A percentile compares a stretch with the other conserved stretches of the same genome.
phyloP scores from a whole-genome alignment of 2,329 filamentous ascomycete species.

The Bipolaris zeicola region DNA sequence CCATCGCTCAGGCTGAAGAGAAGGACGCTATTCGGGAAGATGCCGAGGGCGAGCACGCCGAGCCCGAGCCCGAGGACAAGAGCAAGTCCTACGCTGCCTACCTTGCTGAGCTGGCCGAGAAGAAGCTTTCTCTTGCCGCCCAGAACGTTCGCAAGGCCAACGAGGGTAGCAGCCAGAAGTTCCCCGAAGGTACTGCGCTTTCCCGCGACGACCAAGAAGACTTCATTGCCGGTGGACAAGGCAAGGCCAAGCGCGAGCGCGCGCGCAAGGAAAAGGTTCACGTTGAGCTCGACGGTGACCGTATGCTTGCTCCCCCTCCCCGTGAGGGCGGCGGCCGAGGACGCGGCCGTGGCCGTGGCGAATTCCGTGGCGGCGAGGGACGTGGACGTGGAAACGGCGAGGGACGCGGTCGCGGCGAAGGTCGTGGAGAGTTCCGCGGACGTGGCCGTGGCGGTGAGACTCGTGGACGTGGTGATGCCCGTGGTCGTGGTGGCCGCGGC shows the following conservation, averaged over 20 bases:
- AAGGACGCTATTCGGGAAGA: conserved; percentile 61
- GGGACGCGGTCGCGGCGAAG: conserved; percentile 54
- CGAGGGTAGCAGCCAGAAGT: conserved; percentile 94
- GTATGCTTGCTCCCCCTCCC: conserved; percentile 60
- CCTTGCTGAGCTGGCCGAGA: conserved; percentile 75
- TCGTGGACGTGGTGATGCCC: conserved; percentile 56
- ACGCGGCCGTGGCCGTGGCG: conserved; percentile 56
- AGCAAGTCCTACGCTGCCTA: conserved; percentile 89
- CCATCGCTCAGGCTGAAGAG: conserved; percentile 83
- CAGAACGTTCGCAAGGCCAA: conserved; percentile 85
- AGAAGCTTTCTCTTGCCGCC: conserved; percentile 73
- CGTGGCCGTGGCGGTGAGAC: conserved; percentile 51
- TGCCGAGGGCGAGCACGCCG: conserved; percentile 51
- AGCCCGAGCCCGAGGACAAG: conserved; percentile 76
- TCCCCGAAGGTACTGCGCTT: conserved; percentile 78
- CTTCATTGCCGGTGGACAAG: conserved; percentile 74
- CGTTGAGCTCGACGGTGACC: conserved; percentile 83
- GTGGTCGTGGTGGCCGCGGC: conserved; percentile 56
- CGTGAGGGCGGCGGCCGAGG: conserved; percentile 55
- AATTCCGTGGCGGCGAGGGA: conserved; percentile 61
- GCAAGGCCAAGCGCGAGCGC: conserved; percentile 82
- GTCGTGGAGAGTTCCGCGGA: conserved; percentile 56
- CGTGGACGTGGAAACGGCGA: conserved; percentile 57
- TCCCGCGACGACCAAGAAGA: conserved; percentile 64
- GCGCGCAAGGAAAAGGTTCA: conserved; percentile 91